phyloP scores from a whole-genome alignment of 768 basidiomycete species.

The Clavulina sp. region DNA sequence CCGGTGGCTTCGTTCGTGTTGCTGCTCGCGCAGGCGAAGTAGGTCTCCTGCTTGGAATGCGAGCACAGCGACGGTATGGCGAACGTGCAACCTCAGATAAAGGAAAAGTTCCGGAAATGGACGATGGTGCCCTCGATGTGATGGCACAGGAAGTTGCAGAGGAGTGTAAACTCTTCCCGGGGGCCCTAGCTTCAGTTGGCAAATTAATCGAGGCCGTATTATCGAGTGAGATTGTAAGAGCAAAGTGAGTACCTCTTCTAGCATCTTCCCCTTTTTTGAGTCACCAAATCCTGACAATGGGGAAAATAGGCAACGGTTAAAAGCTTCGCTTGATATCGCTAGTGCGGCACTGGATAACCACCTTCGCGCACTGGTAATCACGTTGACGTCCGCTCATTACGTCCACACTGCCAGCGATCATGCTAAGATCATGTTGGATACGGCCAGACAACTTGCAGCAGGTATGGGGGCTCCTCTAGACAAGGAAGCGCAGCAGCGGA shows the following conservation, averaged over 20 bases:
- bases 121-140: conserved; percentile 11
- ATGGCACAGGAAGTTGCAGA: conserved; percentile 12
- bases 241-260: conserved; percentile 30
- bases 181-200: conserved; percentile 4
- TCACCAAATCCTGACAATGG: conserved; percentile 7
- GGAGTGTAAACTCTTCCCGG: conserved; percentile 4
- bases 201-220: conserved; percentile 8
- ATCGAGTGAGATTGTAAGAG: conserved; percentile 33
- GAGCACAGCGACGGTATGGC: conserved; percentile 1
- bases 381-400: conserved; percentile 53
- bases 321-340: conserved; percentile 39
- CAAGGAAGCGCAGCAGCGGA: conserved; percentile 12
- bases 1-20: conserved; percentile 25
- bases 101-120: neutral
- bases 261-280: conserved; percentile 1
- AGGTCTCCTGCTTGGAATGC: conserved; percentile 31
- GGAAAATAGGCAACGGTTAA: conserved; percentile 33
- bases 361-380: conserved; percentile 49
- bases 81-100: neutral
- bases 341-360: conserved; percentile 50
- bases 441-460: conserved; percentile 51
- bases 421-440: conserved; percentile 44
- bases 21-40: conserved; percentile 38
- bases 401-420: conserved; percentile 52
- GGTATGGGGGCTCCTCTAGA: conserved; percentile 38